Conservation (phyloP, 495 filamentous ascomycete genomes). For the Aspergillus homomorphus region DNA sequence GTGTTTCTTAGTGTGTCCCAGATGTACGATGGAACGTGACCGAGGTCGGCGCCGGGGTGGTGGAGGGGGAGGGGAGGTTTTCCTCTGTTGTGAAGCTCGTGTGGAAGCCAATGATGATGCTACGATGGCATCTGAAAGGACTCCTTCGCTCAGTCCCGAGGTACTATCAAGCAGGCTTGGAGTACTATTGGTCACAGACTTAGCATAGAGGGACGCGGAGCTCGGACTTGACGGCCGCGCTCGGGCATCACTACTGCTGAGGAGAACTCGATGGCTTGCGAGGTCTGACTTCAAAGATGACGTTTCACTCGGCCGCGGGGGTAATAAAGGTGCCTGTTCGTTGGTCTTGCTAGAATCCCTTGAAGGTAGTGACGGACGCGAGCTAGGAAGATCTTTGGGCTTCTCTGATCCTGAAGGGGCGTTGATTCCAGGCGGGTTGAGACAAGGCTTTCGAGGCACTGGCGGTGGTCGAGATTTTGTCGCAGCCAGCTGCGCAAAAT, state of each 20-base stretch:
- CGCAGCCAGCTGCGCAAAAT: constrained; percentile 12
- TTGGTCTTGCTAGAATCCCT: constrained; percentile 10
- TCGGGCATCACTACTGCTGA: constrained; percentile 10
- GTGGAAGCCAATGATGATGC: constrained; percentile 81
- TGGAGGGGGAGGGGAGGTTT: constrained; percentile 38
- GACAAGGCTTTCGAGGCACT: constrained; percentile 14
- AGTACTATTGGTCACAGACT: constrained; percentile 29
- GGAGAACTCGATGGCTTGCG: constrained; percentile 16
- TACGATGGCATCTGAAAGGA: constrained; percentile 72
- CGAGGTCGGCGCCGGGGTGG: constrained; percentile 51
- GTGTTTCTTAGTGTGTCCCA: constrained; percentile 30
- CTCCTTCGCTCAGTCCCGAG: constrained; percentile 43
- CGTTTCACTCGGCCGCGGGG: constrained; percentile 25
- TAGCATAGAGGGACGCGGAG: constrained; percentile 25
- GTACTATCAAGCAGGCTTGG: constrained; percentile 26
- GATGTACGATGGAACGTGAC: constrained; percentile 39
- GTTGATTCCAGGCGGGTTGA: background rate
- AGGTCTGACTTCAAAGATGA: constrained; percentile 9
- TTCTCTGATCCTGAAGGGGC: background rate
- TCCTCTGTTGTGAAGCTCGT: constrained; percentile 53
- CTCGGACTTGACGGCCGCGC: constrained; percentile 28
- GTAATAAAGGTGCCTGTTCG: constrained; percentile 26
- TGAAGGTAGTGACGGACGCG: constrained; percentile 19
- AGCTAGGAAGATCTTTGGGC: constrained; percentile 7
- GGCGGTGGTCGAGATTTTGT: constrained; percentile 20